Evolutionary conservation across 305 asterid species (phyloP), one percentile per base, ranked within the genome.

Genomic region (Fraxinus greggii): DNA sequence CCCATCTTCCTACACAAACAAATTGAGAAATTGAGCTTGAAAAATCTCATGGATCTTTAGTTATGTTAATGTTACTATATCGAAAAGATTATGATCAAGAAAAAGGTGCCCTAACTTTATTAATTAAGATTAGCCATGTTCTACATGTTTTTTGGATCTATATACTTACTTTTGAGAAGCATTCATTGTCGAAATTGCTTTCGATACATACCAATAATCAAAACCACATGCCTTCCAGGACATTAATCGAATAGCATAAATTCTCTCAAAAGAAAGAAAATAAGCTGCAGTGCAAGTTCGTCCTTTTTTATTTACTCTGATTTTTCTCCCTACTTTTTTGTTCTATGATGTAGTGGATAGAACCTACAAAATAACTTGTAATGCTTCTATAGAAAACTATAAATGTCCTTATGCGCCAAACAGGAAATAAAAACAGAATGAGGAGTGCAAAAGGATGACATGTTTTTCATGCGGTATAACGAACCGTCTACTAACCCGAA

Each of bases 1-100:
- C 72, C 99, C 99, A 84, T 94, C 98, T 82, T 94, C 98, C 99
- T 96, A 87, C 75, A 77, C 61, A 84, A 82, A 77, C 86, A 82
- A 35, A 89, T 75, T 0, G 85, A 70, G 83, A 79, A 31, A 54
- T 29, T 7, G 24, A 78, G 56, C 32, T 75, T 29, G 33, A 21
- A 76, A 78, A 28, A 79, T 79, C 74, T 19, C 31, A 69, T 70
- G 42, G 78, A 74, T 45, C 32, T 9, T 51, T 51, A 24, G 10
- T 21, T n/a, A 75, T 24, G 45, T 42, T 76, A 78, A 73, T 9
- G 38, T 35, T 10, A 74, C 15, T 23, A 75, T 4, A 36, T 42
- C 67, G 13, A 42, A 4, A 2, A 24, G 17, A 36, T 35, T 24
- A 32, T 17, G 81, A 65, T 51, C 15, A n/a, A 81, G 38, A 32